Evolutionary conservation across 1,284 basidiomycete genomes (phyloP), one percentile per base, ranked within the genome.

Genomic region (Mycocalia duriaeana): DNA sequence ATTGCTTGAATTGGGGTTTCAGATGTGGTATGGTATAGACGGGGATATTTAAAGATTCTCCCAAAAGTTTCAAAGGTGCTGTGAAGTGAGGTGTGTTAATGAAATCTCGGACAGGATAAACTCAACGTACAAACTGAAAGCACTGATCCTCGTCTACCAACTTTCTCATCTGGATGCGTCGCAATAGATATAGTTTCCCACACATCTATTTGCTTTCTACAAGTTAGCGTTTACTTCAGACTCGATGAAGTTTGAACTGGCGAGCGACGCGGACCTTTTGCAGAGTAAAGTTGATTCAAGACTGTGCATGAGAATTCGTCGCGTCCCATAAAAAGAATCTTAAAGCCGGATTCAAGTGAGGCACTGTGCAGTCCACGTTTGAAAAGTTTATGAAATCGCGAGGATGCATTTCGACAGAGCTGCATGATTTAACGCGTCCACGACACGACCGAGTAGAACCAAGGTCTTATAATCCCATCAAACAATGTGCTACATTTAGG

Each of bases 301-400:
- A 86, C 78, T 11, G 66, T 57, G 56, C 81, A 83, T 1, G 85
- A 88, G 60, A 88, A 88, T 51, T 82, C 76, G 59, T 87, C 85
- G n/a, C 82, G 77, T 43, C 85, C 85, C 54, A 86, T 71, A 60
- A 85, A 87, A 5, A 89, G 69, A 42, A 89, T 70, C 20, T 73
- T 72, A 61, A 77, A 81, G 11, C 37, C n/a, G 11, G 37, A 38
- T 11, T 38, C 19, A 13, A 38, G 11, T 2, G 14, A 13, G 19
- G 19, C 11, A 38, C 20, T 19, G 6, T 38, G 37, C 11, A 38
- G 37, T n/a, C n/a, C n/a, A n/a, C n/a, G n/a, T n/a, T n/a, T n/a
- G n/a, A n/a, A n/a, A n/a, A n/a, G n/a, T n/a, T n/a, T n/a, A n/a
- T n/a, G n/a, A n/a, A n/a, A n/a, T n/a, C n/a, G n/a, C n/a, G n/a